phyloP scores from a whole-genome alignment of 495 filamentous ascomycete species.

The Aspergillus saccharolyticus region DNA sequence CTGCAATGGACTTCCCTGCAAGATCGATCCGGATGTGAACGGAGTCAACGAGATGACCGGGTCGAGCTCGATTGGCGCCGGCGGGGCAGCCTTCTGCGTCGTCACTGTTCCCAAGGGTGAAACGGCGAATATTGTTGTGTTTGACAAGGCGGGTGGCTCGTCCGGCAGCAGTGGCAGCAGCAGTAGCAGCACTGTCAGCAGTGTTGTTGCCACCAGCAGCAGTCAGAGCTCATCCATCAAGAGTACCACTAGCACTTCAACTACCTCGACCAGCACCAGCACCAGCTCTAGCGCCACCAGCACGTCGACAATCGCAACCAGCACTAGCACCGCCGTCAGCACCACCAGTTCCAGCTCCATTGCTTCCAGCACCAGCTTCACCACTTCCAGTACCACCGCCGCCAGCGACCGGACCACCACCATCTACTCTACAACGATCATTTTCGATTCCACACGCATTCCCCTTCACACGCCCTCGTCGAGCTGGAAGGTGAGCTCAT shows the following conservation, averaged over 20 bases:
- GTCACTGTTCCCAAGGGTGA: conserved; percentile 67
- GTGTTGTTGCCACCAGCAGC: conserved; percentile 6
- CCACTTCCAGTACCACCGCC: conserved; percentile 1
- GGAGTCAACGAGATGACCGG: conserved; percentile 58
- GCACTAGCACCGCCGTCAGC: conserved; percentile 1
- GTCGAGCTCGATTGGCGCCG: conserved; percentile 52
- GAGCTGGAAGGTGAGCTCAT: conserved; percentile 13
- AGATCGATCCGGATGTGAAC: conserved; percentile 60
- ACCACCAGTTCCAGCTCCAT: conserved; percentile 17
- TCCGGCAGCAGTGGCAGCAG: conserved; percentile 10
- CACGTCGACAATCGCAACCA: no score
- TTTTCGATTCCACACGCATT: conserved; percentile 23
- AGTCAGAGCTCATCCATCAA: conserved; percentile 15
- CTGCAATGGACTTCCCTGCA: conserved; percentile 72
- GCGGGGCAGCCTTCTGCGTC: conserved; percentile 70
- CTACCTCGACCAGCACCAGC: conserved; percentile 10
- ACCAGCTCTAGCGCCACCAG: conserved; percentile 13
- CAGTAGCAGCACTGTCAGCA: conserved; percentile 18
- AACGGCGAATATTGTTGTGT: conserved; percentile 66
- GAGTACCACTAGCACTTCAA: conserved; percentile 18
- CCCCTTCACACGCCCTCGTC: conserved; percentile 23
- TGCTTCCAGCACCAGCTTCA: conserved; percentile 18
- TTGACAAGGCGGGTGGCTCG: conserved; percentile 34
- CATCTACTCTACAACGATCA: conserved; percentile 21
- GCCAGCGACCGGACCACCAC: conserved; percentile 9